Conservation (phyloP, 2,329 filamentous ascomycete species). For the Piedraia hortae region DNA sequence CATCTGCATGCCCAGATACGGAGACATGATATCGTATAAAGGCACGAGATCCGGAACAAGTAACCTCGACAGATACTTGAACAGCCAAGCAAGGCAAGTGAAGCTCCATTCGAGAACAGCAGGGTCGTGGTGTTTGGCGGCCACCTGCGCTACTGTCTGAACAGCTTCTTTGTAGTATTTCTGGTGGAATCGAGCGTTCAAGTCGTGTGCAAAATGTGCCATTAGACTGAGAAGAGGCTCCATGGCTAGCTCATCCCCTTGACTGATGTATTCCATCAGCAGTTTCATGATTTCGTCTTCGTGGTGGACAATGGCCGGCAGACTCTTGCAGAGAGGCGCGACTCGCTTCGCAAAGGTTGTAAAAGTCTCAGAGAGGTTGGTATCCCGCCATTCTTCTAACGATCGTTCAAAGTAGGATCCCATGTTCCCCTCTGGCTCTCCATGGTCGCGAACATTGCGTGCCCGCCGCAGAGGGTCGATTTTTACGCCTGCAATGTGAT, state of each 20-base stretch:
- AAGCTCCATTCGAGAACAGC: constrained; percentile 97
- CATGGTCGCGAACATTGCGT: constrained; percentile 28
- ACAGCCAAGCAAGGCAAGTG: constrained; percentile 73
- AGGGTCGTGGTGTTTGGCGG: constrained; percentile 40
- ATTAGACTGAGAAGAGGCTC: constrained; percentile 73
- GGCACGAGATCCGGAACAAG: constrained; percentile 65
- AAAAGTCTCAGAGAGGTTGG: constrained; percentile 69
- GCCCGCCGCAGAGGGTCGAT: constrained; percentile 82
- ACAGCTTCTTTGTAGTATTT: constrained; percentile 59
- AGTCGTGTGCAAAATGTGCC: constrained; percentile 79
- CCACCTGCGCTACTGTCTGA: constrained; percentile 47
- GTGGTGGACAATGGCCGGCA: constrained; percentile 78
- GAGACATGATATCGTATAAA: constrained; percentile 56
- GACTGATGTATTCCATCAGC: constrained; percentile 48
- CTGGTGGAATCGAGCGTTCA: constrained; percentile 68
- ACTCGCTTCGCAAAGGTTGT: constrained; percentile 49
- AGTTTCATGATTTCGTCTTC: constrained; percentile 59
- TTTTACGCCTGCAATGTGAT: constrained; percentile 72
- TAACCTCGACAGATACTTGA: constrained; percentile 83
- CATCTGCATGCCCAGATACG: constrained; percentile 54
- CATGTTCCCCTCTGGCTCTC: constrained; percentile 59
- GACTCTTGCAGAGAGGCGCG: constrained; percentile 54
- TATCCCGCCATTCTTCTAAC: constrained; percentile 67
- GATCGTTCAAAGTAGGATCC: constrained; percentile 63
- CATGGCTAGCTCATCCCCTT: constrained; percentile 49